phyloP scores from a whole-genome alignment of 768 basidiomycete genomes.

The Russula lepida region DNA sequence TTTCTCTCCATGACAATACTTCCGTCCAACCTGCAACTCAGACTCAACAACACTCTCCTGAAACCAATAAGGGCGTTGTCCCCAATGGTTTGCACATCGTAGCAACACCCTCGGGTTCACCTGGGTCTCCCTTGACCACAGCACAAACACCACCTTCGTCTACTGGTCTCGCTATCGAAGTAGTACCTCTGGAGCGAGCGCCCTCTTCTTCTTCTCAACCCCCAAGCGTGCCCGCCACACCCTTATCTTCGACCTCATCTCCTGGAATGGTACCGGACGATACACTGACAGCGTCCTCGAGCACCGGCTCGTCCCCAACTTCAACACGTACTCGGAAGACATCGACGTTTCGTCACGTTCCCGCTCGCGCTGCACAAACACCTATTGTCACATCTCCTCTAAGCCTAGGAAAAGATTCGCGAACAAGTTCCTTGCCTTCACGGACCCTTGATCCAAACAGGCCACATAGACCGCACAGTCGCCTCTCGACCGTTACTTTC shows the following conservation, averaged over 20 bases:
- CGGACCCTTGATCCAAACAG: constrained; percentile 15
- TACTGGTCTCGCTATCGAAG: neutral
- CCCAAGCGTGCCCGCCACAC: neutral
- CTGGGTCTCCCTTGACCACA: neutral
- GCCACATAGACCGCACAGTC: constrained; percentile 16
- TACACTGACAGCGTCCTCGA: neutral
- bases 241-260: neutral
- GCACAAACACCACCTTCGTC: neutral
- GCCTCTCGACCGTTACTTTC: constrained; percentile 20
- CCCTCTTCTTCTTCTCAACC: neutral
- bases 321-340: constrained; percentile 28
- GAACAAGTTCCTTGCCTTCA: constrained; percentile 19
- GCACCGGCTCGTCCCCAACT: neutral
- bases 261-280: neutral
- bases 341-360: constrained; percentile 48
- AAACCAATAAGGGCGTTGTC: neutral
- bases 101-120: neutral
- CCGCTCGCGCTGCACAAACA: constrained; percentile 27
- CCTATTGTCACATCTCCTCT: constrained; percentile 31
- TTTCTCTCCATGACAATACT: neutral
- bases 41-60: neutral
- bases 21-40: neutral
- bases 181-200: neutral
- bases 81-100: neutral
- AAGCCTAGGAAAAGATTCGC: constrained; percentile 23